These are phyloP conservation scores for Colletotrichum falcatum DNA, from an alignment of 2,329 filamentous ascomycete species.

Conservation along the genomic window DNA sequence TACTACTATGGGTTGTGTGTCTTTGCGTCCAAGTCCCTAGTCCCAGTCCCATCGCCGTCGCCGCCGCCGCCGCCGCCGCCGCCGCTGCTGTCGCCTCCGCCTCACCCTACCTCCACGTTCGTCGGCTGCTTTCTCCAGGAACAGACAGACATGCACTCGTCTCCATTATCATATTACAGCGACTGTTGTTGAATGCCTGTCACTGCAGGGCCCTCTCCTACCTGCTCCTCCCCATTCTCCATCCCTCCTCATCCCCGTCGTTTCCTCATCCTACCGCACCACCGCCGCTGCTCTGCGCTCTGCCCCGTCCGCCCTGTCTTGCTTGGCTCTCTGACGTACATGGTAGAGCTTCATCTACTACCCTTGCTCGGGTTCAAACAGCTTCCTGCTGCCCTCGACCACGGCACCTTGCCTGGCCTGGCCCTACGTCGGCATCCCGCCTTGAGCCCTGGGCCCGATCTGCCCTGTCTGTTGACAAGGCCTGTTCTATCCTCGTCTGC, in stretches of 20 bases:
- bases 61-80: conserved; percentile 28
- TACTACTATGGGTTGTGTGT: conserved; percentile 36
- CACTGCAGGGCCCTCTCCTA: background rate
- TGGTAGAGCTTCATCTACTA: conserved; percentile 39
- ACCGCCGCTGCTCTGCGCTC: conserved; percentile 16
- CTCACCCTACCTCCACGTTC: conserved; percentile 21
- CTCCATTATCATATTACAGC: conserved; percentile 20
- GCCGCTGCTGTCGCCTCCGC: conserved; percentile 13
- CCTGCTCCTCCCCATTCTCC: conserved; percentile 5
- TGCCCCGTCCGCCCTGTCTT: conserved; percentile 35
- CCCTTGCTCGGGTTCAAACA: conserved; percentile 39
- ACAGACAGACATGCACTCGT: conserved; percentile 11
- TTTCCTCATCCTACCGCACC: background rate
- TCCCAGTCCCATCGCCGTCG: conserved; percentile 20
- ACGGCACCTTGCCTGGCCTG: conserved; percentile 36
- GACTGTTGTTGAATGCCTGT: conserved; percentile 21
- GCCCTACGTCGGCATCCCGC: conserved; percentile 36
- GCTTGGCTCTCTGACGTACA: conserved; percentile 37
- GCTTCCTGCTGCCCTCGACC: conserved; percentile 36
- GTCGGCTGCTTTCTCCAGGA: conserved; percentile 24
- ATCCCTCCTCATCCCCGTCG: background rate
- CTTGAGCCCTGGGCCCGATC: conserved; percentile 32
- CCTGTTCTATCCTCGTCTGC: conserved; percentile 28
- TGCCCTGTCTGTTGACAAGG: conserved; percentile 34
- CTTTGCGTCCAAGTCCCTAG: conserved; percentile 30